These are phyloP conservation scores for Oryza rufipogon DNA, from an alignment of 176 grass and related monocot species.

Conservation along the genomic window DNA sequence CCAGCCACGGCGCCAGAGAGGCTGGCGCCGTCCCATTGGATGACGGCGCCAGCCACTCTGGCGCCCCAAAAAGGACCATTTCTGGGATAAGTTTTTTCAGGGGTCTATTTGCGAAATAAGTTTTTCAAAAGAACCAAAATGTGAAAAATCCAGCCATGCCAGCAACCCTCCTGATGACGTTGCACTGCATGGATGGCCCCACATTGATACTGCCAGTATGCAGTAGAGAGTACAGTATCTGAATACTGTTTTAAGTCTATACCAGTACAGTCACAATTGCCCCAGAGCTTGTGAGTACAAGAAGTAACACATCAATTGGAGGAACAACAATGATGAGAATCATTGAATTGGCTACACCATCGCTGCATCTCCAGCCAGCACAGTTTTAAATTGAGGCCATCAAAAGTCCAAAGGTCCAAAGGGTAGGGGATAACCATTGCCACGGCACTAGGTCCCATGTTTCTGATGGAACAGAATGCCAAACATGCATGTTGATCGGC, in stretches of 20 bases:
- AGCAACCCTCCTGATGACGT: slow-evolving; percentile 9
- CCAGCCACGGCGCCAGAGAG: too few species aligned
- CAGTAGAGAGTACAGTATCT: not conserved
- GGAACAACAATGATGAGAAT: not conserved
- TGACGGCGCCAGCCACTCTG: too few species aligned
- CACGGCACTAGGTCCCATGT: slow-evolving; percentile 6
- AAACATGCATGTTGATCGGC: slow-evolving; percentile 15
- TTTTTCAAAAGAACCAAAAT: too few species aligned
- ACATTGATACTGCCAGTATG: not conserved
- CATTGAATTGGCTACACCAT: slow-evolving; percentile 15
- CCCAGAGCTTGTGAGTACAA: not conserved
- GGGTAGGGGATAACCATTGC: not conserved
- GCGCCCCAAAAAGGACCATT: too few species aligned
- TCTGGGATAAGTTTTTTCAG: too few species aligned
- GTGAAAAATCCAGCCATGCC: too few species aligned
- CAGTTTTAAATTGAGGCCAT: not conserved
- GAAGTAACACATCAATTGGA: not conserved
- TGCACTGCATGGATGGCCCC: not conserved
- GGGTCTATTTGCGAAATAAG: too few species aligned
- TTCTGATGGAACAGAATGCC: slow-evolving; percentile 29
- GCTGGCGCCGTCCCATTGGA: too few species aligned
- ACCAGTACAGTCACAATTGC: slow-evolving; percentile 7
- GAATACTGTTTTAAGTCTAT: slow-evolving; percentile 1
- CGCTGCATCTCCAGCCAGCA: not conserved
- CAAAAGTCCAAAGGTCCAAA: not conserved